Evolutionary conservation across 2,329 filamentous ascomycete genomes (phyloP), one percentile per base, ranked within the genome.

Genomic region (Apiospora koreana): DNA sequence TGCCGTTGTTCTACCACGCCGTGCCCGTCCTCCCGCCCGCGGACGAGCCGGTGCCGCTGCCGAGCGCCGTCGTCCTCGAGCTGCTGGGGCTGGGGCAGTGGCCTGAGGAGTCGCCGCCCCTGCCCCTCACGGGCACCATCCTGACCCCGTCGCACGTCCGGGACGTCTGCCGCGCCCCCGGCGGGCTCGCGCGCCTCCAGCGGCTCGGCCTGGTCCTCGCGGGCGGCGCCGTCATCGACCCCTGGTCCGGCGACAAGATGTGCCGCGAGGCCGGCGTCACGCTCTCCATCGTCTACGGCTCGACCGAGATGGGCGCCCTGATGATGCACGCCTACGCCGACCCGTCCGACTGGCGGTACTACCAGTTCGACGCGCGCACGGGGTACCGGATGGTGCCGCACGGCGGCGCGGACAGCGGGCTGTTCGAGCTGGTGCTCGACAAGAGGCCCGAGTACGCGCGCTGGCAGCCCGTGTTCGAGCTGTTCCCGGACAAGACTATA

Each of bases 321-420:
- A 28, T 65, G 65, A 35, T 46, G 64, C 69, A 28, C 21, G 54
- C 14, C 25, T 48, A 62, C 35, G 65, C 2, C 23, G 65, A 70
- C 28, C 35, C 64, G 25, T 16, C 38, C 28, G 69, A 70, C 43
- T 70, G 69, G 69, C n/a, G 28, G 23, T 70, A 70, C 64, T 45
- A 67, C 45, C 65, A 28, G 2, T 25, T 62, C 14, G 69, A 70
- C 69, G 28, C 16, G 62, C 62, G 69, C 38, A 12, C 62, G 9
- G 69, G 64, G 12, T 31, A 35, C 35, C 69, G 65, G 2, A 46
- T 70, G 23, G 64, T 45, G 2, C 64, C 58, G 7, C 14, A n/a
- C 64, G 23, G 21, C 3, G 18, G 21, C 38, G 64, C 18, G 4
- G 64, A 16, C 64, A 18, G 21, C 21, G 42, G 41, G n/a, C 10